A percentile compares a stretch with the other conserved stretches of the same genome.
These are phyloP conservation scores for Achlya hypogyna DNA, from an alignment of 352 stramenopile genomes.

Conservation along the genomic window DNA sequence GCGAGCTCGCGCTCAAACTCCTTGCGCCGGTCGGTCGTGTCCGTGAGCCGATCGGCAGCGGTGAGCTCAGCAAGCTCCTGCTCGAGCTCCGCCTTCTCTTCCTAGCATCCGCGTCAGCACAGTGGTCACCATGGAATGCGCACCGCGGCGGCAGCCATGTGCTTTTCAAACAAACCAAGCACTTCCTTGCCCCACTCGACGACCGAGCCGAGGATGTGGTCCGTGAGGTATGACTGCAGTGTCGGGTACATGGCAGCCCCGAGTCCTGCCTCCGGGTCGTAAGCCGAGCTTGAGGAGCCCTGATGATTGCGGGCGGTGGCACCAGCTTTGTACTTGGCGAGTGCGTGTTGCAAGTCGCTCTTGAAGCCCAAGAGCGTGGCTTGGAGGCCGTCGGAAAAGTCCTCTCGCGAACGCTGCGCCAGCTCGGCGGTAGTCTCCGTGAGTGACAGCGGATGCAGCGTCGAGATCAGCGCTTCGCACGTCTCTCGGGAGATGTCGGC, in stretches of 20 bases:
- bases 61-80: slow-evolving; percentile 28
- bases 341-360: slow-evolving; percentile 34
- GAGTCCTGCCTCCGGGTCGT: neutral
- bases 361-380: slow-evolving; percentile 50
- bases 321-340: slow-evolving; percentile 32
- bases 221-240: slow-evolving; percentile 25
- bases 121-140: neutral
- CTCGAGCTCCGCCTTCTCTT: slow-evolving; percentile 28
- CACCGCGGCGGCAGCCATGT: slow-evolving; percentile 23
- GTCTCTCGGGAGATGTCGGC: slow-evolving; percentile 25
- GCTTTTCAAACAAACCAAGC: slow-evolving; percentile 39
- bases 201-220: slow-evolving; percentile 31
- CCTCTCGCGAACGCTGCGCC: slow-evolving; percentile 25
- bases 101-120: slow-evolving; percentile 21
- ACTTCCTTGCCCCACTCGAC: slow-evolving; percentile 36
- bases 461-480: neutral
- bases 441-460: slow-evolving; percentile 1
- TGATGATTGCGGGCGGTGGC: slow-evolving; percentile 19
- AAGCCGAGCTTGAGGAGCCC: neutral
- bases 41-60: slow-evolving; percentile 22
- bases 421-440: neutral
- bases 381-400: slow-evolving; percentile 43
- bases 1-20: slow-evolving; percentile 37
- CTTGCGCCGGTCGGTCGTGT: slow-evolving; percentile 37
- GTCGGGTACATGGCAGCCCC: slow-evolving; percentile 12